Evolutionary conservation across 1,139 yeast species (phyloP), one percentile per base, ranked within the genome.

Genomic region (Taphrina populina): DNA sequence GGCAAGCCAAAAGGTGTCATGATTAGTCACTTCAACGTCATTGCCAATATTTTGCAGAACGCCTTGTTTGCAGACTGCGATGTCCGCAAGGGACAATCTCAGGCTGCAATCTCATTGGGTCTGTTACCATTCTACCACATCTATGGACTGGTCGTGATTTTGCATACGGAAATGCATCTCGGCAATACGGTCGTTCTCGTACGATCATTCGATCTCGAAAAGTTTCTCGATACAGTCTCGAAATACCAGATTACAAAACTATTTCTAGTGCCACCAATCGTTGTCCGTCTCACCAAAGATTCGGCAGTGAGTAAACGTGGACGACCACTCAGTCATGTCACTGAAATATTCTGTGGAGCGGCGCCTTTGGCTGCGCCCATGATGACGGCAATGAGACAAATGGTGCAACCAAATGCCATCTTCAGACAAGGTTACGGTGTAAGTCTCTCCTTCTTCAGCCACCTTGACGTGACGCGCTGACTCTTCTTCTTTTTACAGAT

Each of bases 1-100:
- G 67, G 73, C 44, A 51, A 52, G 19, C 85, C 87, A 7, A 82
- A 82, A 64, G 87, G 86, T 41, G 86, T 81, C 17, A 75, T 75
- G 41, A 71, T 81, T 63, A 71, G 78, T 5, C 84, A 82, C 54
- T 65, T 47, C 52, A 65, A 64, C 52, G 57, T 65, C 49, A 60
- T 59, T 19, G 59, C 65, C 15, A 64, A 65, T 34, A 58, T 62
- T 5, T 56, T 52, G 15, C 66, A 64, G 55, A 58, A 44, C 17
- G 29, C 45, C 20, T 26, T 24, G 8, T 41, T 49, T 23, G 43
- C 17, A 35, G 59, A 58, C 11, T 40, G 26, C 23, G 54, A 34
- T 15, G 33, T 34, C 8, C 39, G 40, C 20, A 46, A 51, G 40
- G 43, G 35, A 8, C 7, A 33, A 19, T 21, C 19, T 11, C 34